Conservation (phyloP, 2,329 filamentous ascomycete genomes). For the Lecanicillium sp. region DNA sequence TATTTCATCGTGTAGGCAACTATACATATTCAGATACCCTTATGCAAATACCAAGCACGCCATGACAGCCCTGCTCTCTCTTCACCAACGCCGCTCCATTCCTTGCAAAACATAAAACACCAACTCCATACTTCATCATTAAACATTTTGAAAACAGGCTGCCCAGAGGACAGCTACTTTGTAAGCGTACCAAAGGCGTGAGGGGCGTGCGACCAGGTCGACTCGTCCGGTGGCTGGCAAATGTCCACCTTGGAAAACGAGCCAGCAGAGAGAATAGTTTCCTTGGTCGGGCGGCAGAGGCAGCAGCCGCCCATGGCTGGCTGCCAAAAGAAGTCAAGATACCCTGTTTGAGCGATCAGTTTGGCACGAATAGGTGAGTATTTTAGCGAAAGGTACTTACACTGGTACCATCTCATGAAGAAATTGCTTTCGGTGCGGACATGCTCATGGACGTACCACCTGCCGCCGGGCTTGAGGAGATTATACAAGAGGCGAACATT, state of each 20-base stretch:
- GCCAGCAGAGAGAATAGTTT: constrained; percentile 39
- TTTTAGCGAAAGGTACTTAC: constrained; percentile 27
- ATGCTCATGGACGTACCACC: constrained; percentile 59
- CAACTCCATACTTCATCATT: too few relatives aligned
- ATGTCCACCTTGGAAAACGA: constrained; percentile 44
- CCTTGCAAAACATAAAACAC: too few relatives aligned
- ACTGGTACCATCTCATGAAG: constrained; percentile 39
- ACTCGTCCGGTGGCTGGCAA: constrained; percentile 29
- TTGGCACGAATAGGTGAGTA: background rate
- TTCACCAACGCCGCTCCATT: too few relatives aligned
- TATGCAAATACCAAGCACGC: background rate
- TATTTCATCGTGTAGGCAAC: too few relatives aligned
- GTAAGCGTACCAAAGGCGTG: constrained; percentile 45
- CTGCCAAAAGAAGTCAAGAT: constrained; percentile 47
- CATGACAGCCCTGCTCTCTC: too few relatives aligned
- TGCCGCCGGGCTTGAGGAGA: constrained; percentile 52
- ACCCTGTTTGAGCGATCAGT: constrained; percentile 22
- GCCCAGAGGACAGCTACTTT: constrained; percentile 27
- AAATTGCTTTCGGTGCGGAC: constrained; percentile 34
- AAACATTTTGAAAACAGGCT: too few relatives aligned
- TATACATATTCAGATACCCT: background rate
- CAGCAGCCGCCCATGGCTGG: constrained; percentile 43
- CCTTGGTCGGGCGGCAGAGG: constrained; percentile 39
- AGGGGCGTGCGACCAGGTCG: constrained; percentile 35
- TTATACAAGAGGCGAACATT: constrained; percentile 49